Conservation (phyloP, 495 filamentous ascomycete species). For the Glonium stellatum region DNA sequence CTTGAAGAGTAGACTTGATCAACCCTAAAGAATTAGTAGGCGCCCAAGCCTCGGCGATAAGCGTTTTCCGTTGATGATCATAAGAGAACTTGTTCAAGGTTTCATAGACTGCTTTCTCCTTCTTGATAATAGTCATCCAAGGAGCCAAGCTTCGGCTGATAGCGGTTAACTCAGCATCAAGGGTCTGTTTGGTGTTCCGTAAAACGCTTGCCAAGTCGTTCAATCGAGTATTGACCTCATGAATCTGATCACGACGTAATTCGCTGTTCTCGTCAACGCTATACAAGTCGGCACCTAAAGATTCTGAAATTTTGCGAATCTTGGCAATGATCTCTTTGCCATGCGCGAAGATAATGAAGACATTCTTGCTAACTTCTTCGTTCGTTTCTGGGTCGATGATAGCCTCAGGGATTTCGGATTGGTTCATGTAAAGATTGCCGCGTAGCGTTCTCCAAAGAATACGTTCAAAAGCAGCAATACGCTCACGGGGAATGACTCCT, state of each 20-base stretch:
- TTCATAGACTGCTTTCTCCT: slow-evolving; percentile 97
- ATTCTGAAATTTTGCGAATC: slow-evolving; percentile 98
- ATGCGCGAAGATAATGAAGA: slow-evolving; percentile 98
- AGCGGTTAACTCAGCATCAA: slow-evolving; percentile 86
- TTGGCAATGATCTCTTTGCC: slow-evolving; percentile 96
- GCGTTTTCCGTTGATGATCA: slow-evolving; percentile 86
- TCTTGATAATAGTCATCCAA: slow-evolving; percentile 95
- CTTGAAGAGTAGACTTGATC: slow-evolving; percentile 92
- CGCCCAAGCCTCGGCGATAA: slow-evolving; percentile 97
- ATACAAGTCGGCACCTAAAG: slow-evolving; percentile 89
- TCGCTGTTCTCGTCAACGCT: slow-evolving; percentile 96
- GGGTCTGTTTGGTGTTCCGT: slow-evolving; percentile 90
- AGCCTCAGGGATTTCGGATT: slow-evolving; percentile 93
- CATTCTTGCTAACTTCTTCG: slow-evolving; percentile 89
- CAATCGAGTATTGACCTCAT: slow-evolving; percentile 90
- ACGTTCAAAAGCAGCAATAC: slow-evolving; percentile 90
- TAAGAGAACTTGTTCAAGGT: slow-evolving; percentile 95
- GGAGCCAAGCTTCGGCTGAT: slow-evolving; percentile 83
- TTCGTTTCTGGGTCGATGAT: slow-evolving; percentile 88
- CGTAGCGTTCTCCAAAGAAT: slow-evolving; percentile 95
- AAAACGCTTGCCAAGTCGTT: slow-evolving; percentile 85
- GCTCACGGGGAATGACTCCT: slow-evolving; percentile 88
- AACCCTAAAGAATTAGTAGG: slow-evolving; percentile 82
- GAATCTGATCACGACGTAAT: slow-evolving; percentile 84
- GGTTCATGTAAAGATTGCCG: slow-evolving; percentile 99